Percentiles rank a stretch among this genome's conserved stretches.
phyloP scores from a whole-genome alignment of 106 monocot genomes.

The Dendrobium catenatum region DNA sequence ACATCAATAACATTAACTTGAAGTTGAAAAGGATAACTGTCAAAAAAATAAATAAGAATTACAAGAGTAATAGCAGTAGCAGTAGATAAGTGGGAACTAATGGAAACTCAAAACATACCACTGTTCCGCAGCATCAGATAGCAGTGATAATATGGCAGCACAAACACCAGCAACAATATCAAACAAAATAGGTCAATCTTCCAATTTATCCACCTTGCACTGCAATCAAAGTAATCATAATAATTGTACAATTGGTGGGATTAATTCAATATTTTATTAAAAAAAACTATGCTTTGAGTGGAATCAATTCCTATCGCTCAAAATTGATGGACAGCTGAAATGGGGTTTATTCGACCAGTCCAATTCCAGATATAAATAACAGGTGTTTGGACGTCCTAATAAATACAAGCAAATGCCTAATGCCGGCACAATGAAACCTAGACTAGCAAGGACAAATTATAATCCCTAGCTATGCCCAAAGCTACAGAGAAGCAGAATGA shows the following conservation, averaged over 20 bases:
- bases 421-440: neutral
- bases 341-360: neutral
- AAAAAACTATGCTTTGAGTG: neutral
- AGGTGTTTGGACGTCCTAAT: neutral
- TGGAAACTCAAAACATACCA: conserved; percentile 34
- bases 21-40: neutral
- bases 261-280: neutral
- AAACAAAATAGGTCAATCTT: conserved; percentile 85
- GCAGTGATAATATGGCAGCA: conserved; percentile 89
- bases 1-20: neutral
- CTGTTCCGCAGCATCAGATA: conserved; percentile 75
- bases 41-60: conserved; percentile 3
- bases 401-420: neutral
- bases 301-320: neutral
- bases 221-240: conserved; percentile 23
- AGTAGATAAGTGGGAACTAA: neutral
- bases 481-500: neutral
- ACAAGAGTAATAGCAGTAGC: neutral
- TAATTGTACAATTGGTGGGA: neutral
- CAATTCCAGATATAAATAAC: neutral
- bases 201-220: conserved; percentile 96
- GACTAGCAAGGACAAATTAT: neutral
- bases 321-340: neutral
- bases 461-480: neutral
- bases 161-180: conserved; percentile 80